Base-by-base conservation (phyloP, 2,329 filamentous ascomycete genomes). In the Xylariaceae sp. region DNA sequence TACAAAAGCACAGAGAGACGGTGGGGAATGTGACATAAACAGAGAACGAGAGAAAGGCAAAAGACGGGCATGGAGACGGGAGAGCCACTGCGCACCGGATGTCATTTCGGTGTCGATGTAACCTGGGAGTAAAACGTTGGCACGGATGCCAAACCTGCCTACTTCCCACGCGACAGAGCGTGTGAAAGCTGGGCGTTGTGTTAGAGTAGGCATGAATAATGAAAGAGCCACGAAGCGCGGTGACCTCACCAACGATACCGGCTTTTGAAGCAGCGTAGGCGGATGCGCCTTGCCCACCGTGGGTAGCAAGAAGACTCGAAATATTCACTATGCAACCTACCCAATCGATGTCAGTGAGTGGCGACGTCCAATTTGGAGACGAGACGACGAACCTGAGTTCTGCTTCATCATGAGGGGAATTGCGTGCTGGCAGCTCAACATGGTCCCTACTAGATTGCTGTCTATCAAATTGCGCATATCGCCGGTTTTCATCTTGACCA, bases 41-140 rank as follows among this genome's bases (percentile, higher is more conserved):
- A 28, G 22, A 28, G n/a, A n/a, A n/a, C n/a, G n/a, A n/a, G 22
- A 28, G 54, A 53, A 38, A 54, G 48, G 28, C 42, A 44, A 34
- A 51, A 46, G 41, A 51, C 39, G 38, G 48, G 31, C 38, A 16
- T 45, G 55, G 49, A 42, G 44, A 31, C 40, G 33, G 51, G 49
- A 54, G 53, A 22, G 50, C 22, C 73, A 28, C 22, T 28, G 7
- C 22, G 71, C 71, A 92, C 89, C 75, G 66, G 80, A 71, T 60
- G 87, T 90, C 89, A 96, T 95, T 44, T 83, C 80, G 42, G 89
- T 93, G 51, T 88, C 77, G 60, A 95, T 86, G 74, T 93, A 96
- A 6, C 90, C 90, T 1, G 90, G 90, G 40, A 93, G 74, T 58
- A 96, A 82, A 28, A 86, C 86, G 71, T 96, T 96, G 43, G 89